A percentile compares a stretch with the other conserved stretches of the same genome.
Evolutionary conservation across 352 stramenopile species (phyloP).

Genomic region (Pythium brassicae): DNA sequence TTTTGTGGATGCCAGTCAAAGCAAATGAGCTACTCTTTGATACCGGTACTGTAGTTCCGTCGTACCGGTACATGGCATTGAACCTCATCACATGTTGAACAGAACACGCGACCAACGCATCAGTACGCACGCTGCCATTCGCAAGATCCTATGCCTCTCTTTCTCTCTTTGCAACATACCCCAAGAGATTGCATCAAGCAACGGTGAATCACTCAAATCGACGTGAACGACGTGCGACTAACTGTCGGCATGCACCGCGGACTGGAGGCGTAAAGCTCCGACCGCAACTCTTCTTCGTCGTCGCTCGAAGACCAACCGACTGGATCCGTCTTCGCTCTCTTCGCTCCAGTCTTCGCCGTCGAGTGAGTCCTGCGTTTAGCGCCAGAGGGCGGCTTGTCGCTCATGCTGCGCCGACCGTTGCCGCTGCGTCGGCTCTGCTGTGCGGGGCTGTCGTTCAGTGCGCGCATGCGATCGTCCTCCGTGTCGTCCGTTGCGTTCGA

Average conservation of each 20-base stretch:
- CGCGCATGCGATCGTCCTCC: constrained; percentile 20
- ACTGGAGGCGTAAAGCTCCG: constrained; percentile 1
- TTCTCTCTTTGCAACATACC: background rate
- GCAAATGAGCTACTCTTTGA: no score
- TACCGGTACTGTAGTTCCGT: no score
- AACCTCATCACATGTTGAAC: no score
- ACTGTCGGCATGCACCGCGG: constrained; percentile 9
- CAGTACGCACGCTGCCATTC: no score
- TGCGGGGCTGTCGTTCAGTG: background rate
- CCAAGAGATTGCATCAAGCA: background rate
- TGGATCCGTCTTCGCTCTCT: background rate
- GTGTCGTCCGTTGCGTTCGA: constrained; percentile 30
- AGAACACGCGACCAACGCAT: no score
- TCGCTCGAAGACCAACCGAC: constrained; percentile 6
- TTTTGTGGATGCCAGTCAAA: no score
- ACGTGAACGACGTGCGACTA: constrained; percentile 6
- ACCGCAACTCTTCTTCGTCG: constrained; percentile 8
- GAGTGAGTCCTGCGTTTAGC: background rate
- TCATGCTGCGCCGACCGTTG: no score
- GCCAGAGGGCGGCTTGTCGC: background rate
- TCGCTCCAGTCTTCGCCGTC: background rate
- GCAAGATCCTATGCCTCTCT: no score
- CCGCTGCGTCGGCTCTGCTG: background rate
- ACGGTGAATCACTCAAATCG: background rate
- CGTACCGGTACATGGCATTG: no score